Conservation (phyloP, 257 asterid genomes). For the Fraxinus cuspidata region DNA sequence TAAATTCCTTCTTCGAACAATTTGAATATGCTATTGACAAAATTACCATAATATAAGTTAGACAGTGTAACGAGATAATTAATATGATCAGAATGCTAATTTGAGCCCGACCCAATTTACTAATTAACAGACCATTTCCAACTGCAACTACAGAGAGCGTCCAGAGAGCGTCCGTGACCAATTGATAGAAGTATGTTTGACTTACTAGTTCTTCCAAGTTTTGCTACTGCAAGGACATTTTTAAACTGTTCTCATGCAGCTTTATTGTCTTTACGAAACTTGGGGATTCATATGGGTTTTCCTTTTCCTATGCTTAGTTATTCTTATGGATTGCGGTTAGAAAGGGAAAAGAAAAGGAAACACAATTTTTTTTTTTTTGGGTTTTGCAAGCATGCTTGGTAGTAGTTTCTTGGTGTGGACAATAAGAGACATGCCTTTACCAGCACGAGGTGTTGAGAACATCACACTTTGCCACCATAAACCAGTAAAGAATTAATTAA, state of each 20-base stretch:
- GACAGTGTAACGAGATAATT: no score
- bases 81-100: no score
- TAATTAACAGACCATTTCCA: no score
- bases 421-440: background rate
- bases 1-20: no score
- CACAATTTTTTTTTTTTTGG: background rate
- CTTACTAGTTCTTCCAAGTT: background rate
- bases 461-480: background rate
- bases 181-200: conserved; percentile 65
- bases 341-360: background rate
- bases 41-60: no score
- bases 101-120: no score
- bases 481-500: background rate
- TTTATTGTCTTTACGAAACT: background rate
- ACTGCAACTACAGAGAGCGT: conserved; percentile 30
- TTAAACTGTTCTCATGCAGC: background rate
- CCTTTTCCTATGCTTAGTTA: background rate
- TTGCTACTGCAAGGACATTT: conserved; percentile 1
- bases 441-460: background rate
- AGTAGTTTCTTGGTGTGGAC: background rate
- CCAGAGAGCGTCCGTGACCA: conserved; percentile 88
- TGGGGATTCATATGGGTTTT: background rate
- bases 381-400: background rate
- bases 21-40: no score
- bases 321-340: background rate